phyloP scores from a whole-genome alignment of 176 grass and related monocot species.

The sorghum (Sorghum bicolor) region Sorghum_bicolor_NCBIv3 NC_012873.2:66801501-66802000 shows the following conservation, averaged over 20 bases:
- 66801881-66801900: neutral
- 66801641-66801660: constrained; percentile 51
- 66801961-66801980: neutral
- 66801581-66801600: constrained; percentile 48
- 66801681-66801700: constrained; percentile 56
- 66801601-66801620: constrained; percentile 56
- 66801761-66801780: constrained; percentile 51
- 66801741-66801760: constrained; percentile 46
- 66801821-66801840: constrained; percentile 27
- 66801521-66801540: neutral
- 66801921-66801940: neutral
- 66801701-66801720: constrained; percentile 33
- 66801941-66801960: neutral
- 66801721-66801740: constrained; percentile 43
- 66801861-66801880: neutral
- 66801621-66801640: constrained; percentile 55
- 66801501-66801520: neutral
- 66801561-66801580: constrained; percentile 27
- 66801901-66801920: neutral
- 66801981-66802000: neutral
- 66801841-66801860: neutral
- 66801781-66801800: constrained; percentile 47
- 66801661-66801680: constrained; percentile 58
- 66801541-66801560: neutral
- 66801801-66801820: constrained; percentile 55